Evolutionary conservation across 305 asterid species (phyloP), one percentile per base, ranked within the genome.

Genomic region (Ilex paraguariensis): DNA sequence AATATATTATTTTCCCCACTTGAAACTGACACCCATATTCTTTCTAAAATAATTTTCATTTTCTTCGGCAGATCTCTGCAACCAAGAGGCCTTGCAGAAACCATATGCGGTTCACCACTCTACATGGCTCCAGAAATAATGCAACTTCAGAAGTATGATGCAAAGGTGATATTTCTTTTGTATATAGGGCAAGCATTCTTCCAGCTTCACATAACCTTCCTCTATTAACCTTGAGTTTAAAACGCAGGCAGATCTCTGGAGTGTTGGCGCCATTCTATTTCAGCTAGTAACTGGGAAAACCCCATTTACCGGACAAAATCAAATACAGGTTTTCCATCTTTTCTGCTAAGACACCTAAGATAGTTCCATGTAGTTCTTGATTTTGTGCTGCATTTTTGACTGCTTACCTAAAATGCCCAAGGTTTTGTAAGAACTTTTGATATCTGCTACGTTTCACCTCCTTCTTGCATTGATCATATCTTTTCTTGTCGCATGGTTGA

Each of bases 101-200:
- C 99, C 73, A 54, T 93, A 40, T 93, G 99, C 70, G 99, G 99
- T 79, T 93, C 99, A 30, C 99, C 99, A 17, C 76, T 93, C 39
- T 93, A 90, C 84, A 93, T 93, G 99, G 99, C 99, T 80, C 99
- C 99, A 52, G 99, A 93, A 79, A 86, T 93, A 74, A 93, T 93
- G 99, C 97, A 80, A 80, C 81, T 66, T 62, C 91, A 84, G 74
- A 90, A 90, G 76, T 90, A 93, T 67, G 99, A 93, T 64, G 96
- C 99, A 45, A 93, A 93, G 95, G 99, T 93, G 82, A 82, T 67
- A 64, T 76, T 61, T 33, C 28, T 21, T 21, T 21, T 21, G 28
- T 21, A 21, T 2, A 21, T 21, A 21, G 42, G 9, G 9, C 6
- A 36, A 36, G 42, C 9, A 36, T 36, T 36, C 6, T 36, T 36